These are phyloP conservation scores for Phytophthora syringae DNA, from an alignment of 352 stramenopile species.

Conservation along the genomic window DNA sequence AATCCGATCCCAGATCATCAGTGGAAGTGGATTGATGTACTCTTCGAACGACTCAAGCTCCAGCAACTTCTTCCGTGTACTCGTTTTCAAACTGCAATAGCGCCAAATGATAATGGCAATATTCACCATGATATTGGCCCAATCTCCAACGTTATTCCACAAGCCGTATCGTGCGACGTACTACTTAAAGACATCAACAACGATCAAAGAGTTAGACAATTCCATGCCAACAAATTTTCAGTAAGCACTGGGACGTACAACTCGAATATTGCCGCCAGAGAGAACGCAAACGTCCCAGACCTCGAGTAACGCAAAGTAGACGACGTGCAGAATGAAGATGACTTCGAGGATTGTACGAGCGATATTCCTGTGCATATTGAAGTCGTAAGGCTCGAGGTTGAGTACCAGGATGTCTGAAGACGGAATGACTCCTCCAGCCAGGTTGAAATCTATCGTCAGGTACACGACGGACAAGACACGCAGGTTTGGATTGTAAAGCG, in stretches of 20 bases:
- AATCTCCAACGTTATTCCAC: constrained; percentile 73
- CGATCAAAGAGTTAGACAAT: not conserved
- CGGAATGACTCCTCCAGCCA: constrained; percentile 60
- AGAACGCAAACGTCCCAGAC: constrained; percentile 74
- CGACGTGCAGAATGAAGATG: constrained; percentile 54
- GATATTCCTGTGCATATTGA: constrained; percentile 53
- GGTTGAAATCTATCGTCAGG: constrained; percentile 61
- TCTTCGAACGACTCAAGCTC: constrained; percentile 62
- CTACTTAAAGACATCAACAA: constrained; percentile 19
- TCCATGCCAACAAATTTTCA: no score
- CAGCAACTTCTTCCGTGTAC: constrained; percentile 44
- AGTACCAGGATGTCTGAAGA: constrained; percentile 53
- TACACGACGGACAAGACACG: constrained; percentile 70
- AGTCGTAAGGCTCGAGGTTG: constrained; percentile 77
- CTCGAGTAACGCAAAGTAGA: constrained; percentile 70
- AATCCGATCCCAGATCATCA: constrained; percentile 68
- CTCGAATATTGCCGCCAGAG: constrained; percentile 49
- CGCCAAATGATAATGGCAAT: constrained; percentile 62
- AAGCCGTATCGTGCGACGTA: constrained; percentile 71
- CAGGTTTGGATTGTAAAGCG: constrained; percentile 69
- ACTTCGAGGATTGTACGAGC: constrained; percentile 49
- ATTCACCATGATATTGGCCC: constrained; percentile 69
- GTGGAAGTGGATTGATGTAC: constrained; percentile 54
- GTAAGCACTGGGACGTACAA: no score
- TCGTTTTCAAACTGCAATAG: constrained; percentile 54